Evolutionary conservation across 305 asterid species (phyloP), one percentile per base, ranked within the genome.

Genomic region (Solanum aculeatissimum): DNA sequence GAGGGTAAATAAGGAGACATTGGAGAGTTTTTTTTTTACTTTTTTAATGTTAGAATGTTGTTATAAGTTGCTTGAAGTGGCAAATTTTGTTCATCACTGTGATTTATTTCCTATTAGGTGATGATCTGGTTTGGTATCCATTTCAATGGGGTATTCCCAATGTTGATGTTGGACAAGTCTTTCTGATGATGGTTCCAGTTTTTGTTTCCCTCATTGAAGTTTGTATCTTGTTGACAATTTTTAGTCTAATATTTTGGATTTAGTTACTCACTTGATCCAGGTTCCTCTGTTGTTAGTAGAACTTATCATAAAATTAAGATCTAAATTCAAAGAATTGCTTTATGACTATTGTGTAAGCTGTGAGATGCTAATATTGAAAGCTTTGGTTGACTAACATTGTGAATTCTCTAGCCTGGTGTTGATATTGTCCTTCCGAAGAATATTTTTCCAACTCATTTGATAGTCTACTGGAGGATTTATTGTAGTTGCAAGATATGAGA

Each of bases 381-480:
- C 43, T 38, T 69, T 35, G 51, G 29, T 14, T 9, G 70, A 62
- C 42, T 27, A 65, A 40, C 78, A 75, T 47, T 75, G 62, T 2
- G 62, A 49, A 0, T 10, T 51, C 51, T 51, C 29, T 12, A 9
- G 65, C 27, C 45, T 49, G 45, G 40, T 77, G 45, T 27, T 72
- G 80, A 77, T 29, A 49, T 27, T 51, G 40, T 23, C 75, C 25
- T 81, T 18, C 51, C 68, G 78, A 68, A 38, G 18, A 25, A 49
- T 71, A 82, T 8, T 7, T 63, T 68, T 54, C 25, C 55, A 19
- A 45, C 84, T 49, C 21, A 68, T 84, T 85, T 42, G 47, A 84
- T 89, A 97, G 99, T 97, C 99, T 29, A 95, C 98, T 0, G 98
- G 99, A 47, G 94, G 94, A 19, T 92, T 97, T 83, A 92, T 97